Evolutionary conservation across 2,329 filamentous ascomycete species (phyloP).

Genomic region (Hawksworthiomyces lignivorus): DNA sequence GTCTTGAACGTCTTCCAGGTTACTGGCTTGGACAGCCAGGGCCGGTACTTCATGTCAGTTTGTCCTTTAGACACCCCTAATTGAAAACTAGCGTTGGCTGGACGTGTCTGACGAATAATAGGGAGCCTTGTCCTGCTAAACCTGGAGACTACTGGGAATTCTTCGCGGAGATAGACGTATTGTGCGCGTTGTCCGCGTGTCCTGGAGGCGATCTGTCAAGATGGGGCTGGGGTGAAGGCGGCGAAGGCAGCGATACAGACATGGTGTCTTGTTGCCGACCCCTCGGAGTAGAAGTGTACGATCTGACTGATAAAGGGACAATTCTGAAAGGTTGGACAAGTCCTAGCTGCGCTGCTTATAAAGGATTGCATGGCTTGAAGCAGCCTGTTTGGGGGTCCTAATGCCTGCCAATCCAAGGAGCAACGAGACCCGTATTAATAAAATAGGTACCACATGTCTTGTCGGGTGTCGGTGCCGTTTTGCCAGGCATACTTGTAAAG

Average conservation of each 20-base stretch:
- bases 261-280: slow-evolving; percentile 66
- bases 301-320: slow-evolving; percentile 7
- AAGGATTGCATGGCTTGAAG: too few relatives aligned
- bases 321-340: too few relatives aligned
- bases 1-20: slow-evolving; percentile 84
- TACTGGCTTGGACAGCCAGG: slow-evolving; percentile 64
- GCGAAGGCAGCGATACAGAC: slow-evolving; percentile 42
- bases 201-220: slow-evolving; percentile 72
- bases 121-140: slow-evolving; percentile 43
- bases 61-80: too few relatives aligned
- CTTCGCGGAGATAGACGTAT: slow-evolving; percentile 68
- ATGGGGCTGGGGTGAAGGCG: slow-evolving; percentile 71
- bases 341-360: too few relatives aligned
- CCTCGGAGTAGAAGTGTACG: slow-evolving; percentile 63
- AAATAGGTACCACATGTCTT: too few relatives aligned
- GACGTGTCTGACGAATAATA: too few relatives aligned
- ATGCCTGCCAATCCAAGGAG: too few relatives aligned
- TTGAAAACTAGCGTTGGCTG: too few relatives aligned
- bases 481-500: too few relatives aligned
- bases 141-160: slow-evolving; percentile 62
- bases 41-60: slow-evolving; percentile 70
- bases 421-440: too few relatives aligned
- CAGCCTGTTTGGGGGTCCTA: too few relatives aligned
- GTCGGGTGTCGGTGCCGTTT: too few relatives aligned
- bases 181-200: slow-evolving; percentile 52